A percentile compares a stretch with the other conserved stretches of the same genome.
These are phyloP conservation scores for Punctularia strigosozonata DNA, from an alignment of 768 basidiomycete genomes.

Conservation along the genomic window DNA sequence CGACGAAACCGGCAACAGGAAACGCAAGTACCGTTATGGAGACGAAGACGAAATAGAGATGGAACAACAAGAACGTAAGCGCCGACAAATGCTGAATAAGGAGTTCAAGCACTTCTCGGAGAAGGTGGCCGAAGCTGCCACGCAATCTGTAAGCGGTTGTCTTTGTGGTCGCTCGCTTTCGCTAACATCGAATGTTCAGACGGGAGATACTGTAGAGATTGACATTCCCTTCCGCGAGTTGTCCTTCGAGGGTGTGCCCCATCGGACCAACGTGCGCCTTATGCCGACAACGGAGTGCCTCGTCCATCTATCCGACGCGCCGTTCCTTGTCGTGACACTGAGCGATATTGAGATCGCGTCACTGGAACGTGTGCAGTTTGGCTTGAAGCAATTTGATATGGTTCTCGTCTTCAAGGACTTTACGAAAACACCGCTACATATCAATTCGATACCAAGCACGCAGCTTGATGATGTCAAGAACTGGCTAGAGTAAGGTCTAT, in stretches of 20 bases:
- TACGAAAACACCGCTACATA: slow-evolving; percentile 81
- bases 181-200: too few relatives aligned
- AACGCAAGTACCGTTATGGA: slow-evolving; percentile 91
- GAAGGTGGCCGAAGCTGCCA: slow-evolving; percentile 78
- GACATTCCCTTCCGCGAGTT: slow-evolving; percentile 97
- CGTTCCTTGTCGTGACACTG: slow-evolving; percentile 92
- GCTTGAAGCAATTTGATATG: slow-evolving; percentile 92
- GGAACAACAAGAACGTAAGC: slow-evolving; percentile 92
- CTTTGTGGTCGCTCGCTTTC: too few relatives aligned
- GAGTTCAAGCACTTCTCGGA: slow-evolving; percentile 92
- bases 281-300: slow-evolving; percentile 97
- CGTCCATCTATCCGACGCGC: slow-evolving; percentile 88
- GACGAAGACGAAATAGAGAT: slow-evolving; percentile 99
- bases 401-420: slow-evolving; percentile 98
- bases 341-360: slow-evolving; percentile 95
- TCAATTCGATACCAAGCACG: slow-evolving; percentile 87
- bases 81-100: slow-evolving; percentile 80
- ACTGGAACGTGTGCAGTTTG: slow-evolving; percentile 92
- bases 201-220: slow-evolving; percentile 79
- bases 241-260: slow-evolving; percentile 94
- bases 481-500: slow-evolving; percentile 82
- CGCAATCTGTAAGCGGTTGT: slow-evolving; percentile 47
- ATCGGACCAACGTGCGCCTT: slow-evolving; percentile 86
- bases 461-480: slow-evolving; percentile 97
- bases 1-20: slow-evolving; percentile 98